These are phyloP conservation scores for Hypsizygus marmoreus DNA, from an alignment of 768 basidiomycete species.

Conservation along the genomic window DNA sequence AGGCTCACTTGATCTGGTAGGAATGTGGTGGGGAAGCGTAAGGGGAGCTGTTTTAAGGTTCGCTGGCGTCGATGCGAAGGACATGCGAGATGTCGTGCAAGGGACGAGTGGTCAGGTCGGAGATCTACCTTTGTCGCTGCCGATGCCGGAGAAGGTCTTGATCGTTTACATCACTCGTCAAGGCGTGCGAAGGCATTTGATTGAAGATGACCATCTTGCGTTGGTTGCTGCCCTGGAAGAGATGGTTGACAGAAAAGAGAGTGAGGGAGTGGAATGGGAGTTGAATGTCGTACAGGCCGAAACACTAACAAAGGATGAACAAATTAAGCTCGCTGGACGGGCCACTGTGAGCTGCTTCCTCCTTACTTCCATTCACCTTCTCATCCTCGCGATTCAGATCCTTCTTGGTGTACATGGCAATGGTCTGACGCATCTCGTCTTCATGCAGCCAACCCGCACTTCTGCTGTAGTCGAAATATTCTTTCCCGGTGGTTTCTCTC, in stretches of 20 bases:
- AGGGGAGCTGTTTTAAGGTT: conserved; percentile 66
- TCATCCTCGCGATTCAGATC: conserved; percentile 40
- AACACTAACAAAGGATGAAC: conserved; percentile 71
- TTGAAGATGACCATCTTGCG: conserved; percentile 53
- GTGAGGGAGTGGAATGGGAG: conserved; percentile 52
- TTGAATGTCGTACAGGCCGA: conserved; percentile 65
- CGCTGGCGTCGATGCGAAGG: conserved; percentile 44
- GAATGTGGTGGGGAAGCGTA: conserved; percentile 82
- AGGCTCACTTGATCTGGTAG: conserved; percentile 38
- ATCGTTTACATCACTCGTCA: conserved; percentile 79
- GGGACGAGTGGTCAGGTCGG: conserved; percentile 13
- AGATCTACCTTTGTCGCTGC: conserved; percentile 32
- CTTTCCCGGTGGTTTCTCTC: conserved; percentile 77
- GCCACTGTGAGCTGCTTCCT: conserved; percentile 59
- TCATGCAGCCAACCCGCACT: conserved; percentile 74
- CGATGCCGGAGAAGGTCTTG: conserved; percentile 52
- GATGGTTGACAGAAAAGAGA: conserved; percentile 47
- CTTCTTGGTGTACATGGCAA: conserved; percentile 79
- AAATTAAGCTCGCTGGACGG: conserved; percentile 61
- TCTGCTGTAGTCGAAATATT: conserved; percentile 87
- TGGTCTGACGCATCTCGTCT: conserved; percentile 81
- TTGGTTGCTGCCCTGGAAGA: conserved; percentile 55
- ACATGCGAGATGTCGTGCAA: background rate
- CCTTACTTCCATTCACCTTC: background rate
- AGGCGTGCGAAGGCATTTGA: conserved; percentile 50